phyloP scores from a whole-genome alignment of 2,329 filamentous ascomycete species.

The Paraphaeosphaeria minitans region DNA sequence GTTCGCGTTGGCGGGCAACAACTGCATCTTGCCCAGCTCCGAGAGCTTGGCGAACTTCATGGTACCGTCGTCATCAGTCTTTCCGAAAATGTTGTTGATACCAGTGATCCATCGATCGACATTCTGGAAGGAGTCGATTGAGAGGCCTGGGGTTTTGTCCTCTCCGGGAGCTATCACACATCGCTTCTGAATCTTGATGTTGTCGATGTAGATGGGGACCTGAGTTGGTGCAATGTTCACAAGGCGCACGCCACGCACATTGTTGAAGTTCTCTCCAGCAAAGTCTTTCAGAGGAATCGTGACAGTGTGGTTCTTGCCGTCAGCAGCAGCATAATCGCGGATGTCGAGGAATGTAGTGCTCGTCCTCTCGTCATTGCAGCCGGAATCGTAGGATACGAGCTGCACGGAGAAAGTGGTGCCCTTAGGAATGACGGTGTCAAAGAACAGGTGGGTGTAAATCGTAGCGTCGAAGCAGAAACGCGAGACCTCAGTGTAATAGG shows the following conservation, averaged over 20 bases:
- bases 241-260: constrained; percentile 10
- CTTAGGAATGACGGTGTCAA: constrained; percentile 9
- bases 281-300: constrained; percentile 11
- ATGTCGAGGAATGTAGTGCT: constrained; percentile 10
- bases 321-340: constrained; percentile 10
- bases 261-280: constrained; percentile 4
- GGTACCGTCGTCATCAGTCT: constrained; percentile 10
- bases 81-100: constrained; percentile 13
- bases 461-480: constrained; percentile 14
- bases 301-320: constrained; percentile 13
- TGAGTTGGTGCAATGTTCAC: constrained; percentile 11
- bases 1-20: constrained; percentile 2
- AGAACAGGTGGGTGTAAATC: constrained; percentile 12
- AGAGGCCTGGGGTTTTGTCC: constrained; percentile 6
- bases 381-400: constrained; percentile 8
- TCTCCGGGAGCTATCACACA: constrained; percentile 10
- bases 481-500: constrained; percentile 13
- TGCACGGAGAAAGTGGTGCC: constrained; percentile 9
- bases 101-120: constrained; percentile 15
- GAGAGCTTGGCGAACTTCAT: constrained; percentile 14
- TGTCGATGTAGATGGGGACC: constrained; percentile 12
- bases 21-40: constrained; percentile 13
- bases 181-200: constrained; percentile 15
- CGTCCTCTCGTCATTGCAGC: constrained; percentile 1
- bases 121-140: constrained; percentile 14